phyloP scores from a whole-genome alignment of 805 yeast species.

The Zygosaccharomyces siamensis region DNA sequence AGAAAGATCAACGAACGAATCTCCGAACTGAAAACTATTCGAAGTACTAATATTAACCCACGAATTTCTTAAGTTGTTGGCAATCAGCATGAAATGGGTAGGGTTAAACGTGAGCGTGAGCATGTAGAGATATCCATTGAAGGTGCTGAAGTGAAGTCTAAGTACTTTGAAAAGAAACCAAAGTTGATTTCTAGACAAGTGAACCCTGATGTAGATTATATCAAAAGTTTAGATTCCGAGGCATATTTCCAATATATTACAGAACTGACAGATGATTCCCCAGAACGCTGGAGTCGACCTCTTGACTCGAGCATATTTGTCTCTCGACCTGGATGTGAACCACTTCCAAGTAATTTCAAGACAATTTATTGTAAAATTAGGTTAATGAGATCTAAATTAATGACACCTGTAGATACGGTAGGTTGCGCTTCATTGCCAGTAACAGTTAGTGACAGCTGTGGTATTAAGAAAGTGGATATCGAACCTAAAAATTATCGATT shows the following conservation, averaged over 20 bases:
- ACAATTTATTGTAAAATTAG: conserved; percentile 56
- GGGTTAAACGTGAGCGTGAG: conserved; percentile 7
- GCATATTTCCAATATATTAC: conserved; percentile 29
- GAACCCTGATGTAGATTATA: conserved; percentile 22
- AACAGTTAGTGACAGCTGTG: conserved; percentile 33
- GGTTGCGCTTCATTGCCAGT: conserved; percentile 68
- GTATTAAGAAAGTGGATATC: conserved; percentile 23
- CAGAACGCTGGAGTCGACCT: conserved; percentile 22
- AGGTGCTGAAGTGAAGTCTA: conserved; percentile 15
- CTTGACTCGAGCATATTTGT: conserved; percentile 14
- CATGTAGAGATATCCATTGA: conserved; percentile 10
- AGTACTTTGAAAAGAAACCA: conserved; percentile 20
- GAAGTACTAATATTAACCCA: background rate
- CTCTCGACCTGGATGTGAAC: conserved; percentile 10
- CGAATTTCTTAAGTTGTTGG: background rate
- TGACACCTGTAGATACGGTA: conserved; percentile 84
- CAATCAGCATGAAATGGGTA: conserved; percentile 8
- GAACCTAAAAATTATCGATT: conserved; percentile 47
- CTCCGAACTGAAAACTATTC: background rate
- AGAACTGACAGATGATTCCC: conserved; percentile 25
- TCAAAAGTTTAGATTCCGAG: conserved; percentile 25
- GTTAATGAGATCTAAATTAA: conserved; percentile 56
- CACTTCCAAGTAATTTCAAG: conserved; percentile 45
- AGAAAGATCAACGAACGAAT: background rate
- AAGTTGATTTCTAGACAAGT: background rate